Evolutionary conservation across 1,139 yeast genomes (phyloP).

Genomic region (Geotrichum restrictum): DNA sequence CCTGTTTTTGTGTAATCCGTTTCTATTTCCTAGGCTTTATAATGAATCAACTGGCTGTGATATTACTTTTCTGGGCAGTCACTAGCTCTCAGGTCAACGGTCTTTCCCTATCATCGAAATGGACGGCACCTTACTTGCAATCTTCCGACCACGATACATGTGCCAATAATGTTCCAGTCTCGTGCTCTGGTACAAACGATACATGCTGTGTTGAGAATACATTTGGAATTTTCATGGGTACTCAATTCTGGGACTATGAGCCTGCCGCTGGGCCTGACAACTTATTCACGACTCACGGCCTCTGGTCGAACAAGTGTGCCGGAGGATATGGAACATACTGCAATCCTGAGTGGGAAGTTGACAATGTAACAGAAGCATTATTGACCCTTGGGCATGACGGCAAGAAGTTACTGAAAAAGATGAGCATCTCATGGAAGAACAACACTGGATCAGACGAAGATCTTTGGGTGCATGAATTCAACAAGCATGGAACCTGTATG

Average conservation of each 20-base stretch:
- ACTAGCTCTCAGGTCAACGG: no score
- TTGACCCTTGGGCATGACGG: constrained; percentile 44
- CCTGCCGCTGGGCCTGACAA: constrained; percentile 79
- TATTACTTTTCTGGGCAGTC: no score
- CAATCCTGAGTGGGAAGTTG: constrained; percentile 55
- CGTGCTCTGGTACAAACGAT: constrained; percentile 26
- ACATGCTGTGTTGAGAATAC: constrained; percentile 83
- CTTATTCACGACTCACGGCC: constrained; percentile 75
- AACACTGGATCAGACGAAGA: constrained; percentile 67
- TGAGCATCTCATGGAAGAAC: constrained; percentile 71
- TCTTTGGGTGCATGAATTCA: constrained; percentile 89
- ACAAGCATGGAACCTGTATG: constrained; percentile 93
- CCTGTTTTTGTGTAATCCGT: no score
- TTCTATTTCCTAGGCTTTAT: no score
- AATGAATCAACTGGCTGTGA: no score
- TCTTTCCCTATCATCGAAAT: no score
- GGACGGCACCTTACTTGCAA: no score
- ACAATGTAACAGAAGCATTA: constrained; percentile 53
- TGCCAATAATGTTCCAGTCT: neutral
- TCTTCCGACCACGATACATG: neutral
- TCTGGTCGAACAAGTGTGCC: constrained; percentile 80
- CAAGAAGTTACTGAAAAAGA: constrained; percentile 46
- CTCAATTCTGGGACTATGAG: constrained; percentile 90
- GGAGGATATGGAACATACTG: constrained; percentile 77
- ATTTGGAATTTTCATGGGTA: constrained; percentile 75